Percentiles rank a stretch among this genome's conserved stretches.
Evolutionary conservation across 1,284 basidiomycete species (phyloP).

Genomic region (Cutaneotrichosporon sp.): DNA sequence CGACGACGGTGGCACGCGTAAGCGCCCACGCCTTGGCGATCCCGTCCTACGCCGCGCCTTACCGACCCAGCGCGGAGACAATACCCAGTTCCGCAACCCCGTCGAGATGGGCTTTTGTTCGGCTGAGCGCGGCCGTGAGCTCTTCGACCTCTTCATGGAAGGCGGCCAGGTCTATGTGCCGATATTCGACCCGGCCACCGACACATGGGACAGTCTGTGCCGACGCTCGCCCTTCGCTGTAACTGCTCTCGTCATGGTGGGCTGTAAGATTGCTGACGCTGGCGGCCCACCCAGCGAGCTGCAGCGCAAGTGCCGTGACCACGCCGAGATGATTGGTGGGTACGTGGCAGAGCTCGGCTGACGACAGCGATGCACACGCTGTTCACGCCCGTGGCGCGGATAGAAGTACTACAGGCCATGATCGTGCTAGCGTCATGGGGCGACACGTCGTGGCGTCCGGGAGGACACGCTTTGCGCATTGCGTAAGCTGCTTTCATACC

Average conservation of each 20-base stretch:
- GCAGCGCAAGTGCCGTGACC: constrained; percentile 52
- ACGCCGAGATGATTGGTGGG: constrained; percentile 71
- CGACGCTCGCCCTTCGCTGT: constrained; percentile 37
- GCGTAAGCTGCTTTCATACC: constrained; percentile 47
- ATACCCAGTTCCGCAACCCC: constrained; percentile 32
- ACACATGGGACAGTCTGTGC: constrained; percentile 61
- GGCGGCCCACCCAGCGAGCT: constrained; percentile 54
- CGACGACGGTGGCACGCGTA: neutral
- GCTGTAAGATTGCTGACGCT: constrained; percentile 73
- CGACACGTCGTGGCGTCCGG: constrained; percentile 42
- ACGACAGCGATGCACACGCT: constrained; percentile 60
- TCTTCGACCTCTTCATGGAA: constrained; percentile 71
- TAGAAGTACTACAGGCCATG: constrained; percentile 83
- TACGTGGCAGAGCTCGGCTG: constrained; percentile 1
- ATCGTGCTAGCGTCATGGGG: constrained; percentile 41
- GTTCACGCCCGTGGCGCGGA: constrained; percentile 71
- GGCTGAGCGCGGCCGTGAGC: constrained; percentile 66
- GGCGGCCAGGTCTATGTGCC: constrained; percentile 78
- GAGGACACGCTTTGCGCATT: constrained; percentile 82
- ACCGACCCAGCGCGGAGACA: constrained; percentile 27
- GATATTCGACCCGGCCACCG: constrained; percentile 67
- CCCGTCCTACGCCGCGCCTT: constrained; percentile 13
- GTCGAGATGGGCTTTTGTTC: constrained; percentile 57
- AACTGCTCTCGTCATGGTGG: constrained; percentile 79
- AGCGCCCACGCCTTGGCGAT: constrained; percentile 5